Conservation (phyloP, 805 yeast genomes). For the Grigorovia transvaalensis region DNA sequence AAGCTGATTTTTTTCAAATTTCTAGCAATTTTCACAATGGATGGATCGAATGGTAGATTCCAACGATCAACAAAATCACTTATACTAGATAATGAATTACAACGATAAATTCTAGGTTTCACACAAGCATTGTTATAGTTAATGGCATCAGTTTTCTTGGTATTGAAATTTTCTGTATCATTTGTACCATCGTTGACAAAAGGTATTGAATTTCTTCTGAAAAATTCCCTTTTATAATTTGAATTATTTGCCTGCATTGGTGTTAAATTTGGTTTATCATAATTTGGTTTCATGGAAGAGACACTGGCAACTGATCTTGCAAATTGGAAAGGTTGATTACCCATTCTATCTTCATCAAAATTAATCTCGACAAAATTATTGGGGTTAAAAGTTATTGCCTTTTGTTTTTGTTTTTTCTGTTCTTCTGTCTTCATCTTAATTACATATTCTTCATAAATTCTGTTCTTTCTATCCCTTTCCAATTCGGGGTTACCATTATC, state of each 20-base stretch:
- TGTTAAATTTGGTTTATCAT: constrained; percentile 14
- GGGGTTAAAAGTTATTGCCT: background rate
- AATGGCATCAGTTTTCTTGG: background rate
- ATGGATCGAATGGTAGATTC: constrained; percentile 25
- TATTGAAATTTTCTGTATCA: background rate
- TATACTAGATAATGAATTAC: constrained; percentile 18
- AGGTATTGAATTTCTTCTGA: constrained; percentile 21
- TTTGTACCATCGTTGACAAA: constrained; percentile 7
- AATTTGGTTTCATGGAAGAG: constrained; percentile 20
- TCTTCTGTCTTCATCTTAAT: background rate
- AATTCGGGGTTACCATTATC: constrained; percentile 19
- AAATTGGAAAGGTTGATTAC: background rate
- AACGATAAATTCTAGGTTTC: constrained; percentile 8
- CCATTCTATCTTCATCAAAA: background rate
- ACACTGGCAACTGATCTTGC: constrained; percentile 12
- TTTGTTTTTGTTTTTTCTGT: background rate
- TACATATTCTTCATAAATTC: background rate
- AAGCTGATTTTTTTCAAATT: constrained; percentile 16
- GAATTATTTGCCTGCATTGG: constrained; percentile 11
- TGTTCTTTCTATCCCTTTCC: background rate
- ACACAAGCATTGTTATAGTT: background rate
- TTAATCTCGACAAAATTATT: constrained; percentile 1
- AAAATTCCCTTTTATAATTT: constrained; percentile 18
- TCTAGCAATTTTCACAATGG: constrained; percentile 23
- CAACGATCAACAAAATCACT: constrained; percentile 21